These are phyloP conservation scores for Quercus gilva DNA, from an alignment of 306 rosid species.

Conservation along the genomic window DNA sequence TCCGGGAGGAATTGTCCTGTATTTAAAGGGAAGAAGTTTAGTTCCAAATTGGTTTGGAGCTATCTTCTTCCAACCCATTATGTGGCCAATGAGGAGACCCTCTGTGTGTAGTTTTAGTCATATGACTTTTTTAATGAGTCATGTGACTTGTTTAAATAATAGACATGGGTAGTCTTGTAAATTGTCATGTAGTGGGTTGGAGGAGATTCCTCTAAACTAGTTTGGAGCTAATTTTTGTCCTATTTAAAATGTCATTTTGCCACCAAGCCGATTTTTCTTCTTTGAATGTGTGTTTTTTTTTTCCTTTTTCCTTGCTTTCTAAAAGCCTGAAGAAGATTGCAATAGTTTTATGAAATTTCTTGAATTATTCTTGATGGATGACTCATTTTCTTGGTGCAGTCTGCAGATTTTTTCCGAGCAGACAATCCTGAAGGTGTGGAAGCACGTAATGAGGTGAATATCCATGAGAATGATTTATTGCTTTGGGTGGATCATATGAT, in stretches of 20 bases:
- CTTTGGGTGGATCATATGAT: conserved; percentile 16
- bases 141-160: too few species aligned
- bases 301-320: not conserved
- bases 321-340: conserved; percentile 19
- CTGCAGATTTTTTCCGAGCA: conserved; percentile 93
- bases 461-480: conserved; percentile 16
- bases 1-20: not conserved
- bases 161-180: too few species aligned
- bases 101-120: too few species aligned
- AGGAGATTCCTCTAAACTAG: too few species aligned
- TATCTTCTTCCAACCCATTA: too few species aligned
- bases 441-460: conserved; percentile 94
- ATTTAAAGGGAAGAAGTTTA: not conserved
- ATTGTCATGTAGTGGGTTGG: too few species aligned
- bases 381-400: conserved; percentile 50
- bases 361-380: conserved; percentile 16
- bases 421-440: conserved; percentile 97
- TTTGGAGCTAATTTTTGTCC: too few species aligned
- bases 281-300: not conserved
- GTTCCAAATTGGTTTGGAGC: too few species aligned
- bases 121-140: too few species aligned
- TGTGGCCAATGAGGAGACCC: too few species aligned
- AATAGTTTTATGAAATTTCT: conserved; percentile 17
- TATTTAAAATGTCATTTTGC: not conserved
- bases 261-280: not conserved